phyloP scores from a whole-genome alignment of 768 basidiomycete genomes.

The Mycena metata region DNA sequence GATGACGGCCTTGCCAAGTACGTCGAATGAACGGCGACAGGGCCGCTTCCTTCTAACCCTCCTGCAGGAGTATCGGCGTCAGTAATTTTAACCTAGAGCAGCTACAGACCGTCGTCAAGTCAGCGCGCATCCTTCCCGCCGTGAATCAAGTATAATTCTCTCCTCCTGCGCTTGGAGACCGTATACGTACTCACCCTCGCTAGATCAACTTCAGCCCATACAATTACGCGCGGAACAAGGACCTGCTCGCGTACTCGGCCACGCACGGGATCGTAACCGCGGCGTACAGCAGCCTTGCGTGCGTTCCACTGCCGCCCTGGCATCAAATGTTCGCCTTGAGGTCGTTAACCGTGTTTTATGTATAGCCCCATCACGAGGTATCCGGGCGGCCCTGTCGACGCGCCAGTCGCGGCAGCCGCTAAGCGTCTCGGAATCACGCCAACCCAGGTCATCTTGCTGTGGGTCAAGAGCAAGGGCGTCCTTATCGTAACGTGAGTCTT shows the following conservation, averaged over 20 bases:
- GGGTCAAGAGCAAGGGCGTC: conserved; percentile 77
- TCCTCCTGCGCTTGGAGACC: no score
- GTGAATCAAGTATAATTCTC: conserved; percentile 73
- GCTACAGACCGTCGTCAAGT: conserved; percentile 66
- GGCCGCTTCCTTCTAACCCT: no score
- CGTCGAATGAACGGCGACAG: conserved; percentile 7
- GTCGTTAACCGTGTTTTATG: conserved; percentile 13
- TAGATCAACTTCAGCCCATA: conserved; percentile 72
- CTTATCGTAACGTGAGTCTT: conserved; percentile 73
- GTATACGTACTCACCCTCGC: no score
- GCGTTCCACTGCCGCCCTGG: conserved; percentile 36
- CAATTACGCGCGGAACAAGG: conserved; percentile 63
- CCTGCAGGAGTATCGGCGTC: conserved; percentile 75
- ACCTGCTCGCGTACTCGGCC: conserved; percentile 61
- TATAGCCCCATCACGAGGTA: conserved; percentile 68
- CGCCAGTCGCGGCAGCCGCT: conserved; percentile 65
- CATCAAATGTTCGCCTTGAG: neutral
- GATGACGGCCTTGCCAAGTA: conserved; percentile 60
- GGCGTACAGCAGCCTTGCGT: conserved; percentile 70
- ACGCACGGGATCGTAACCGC: conserved; percentile 67
- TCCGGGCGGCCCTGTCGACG: conserved; percentile 78
- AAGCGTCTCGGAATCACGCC: conserved; percentile 68
- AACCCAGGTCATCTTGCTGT: conserved; percentile 76
- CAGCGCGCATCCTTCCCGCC: conserved; percentile 69
- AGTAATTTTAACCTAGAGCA: conserved; percentile 73